These are phyloP conservation scores for Leersia perrieri DNA, from an alignment of 176 grass and related monocot species.

Conservation along the genomic window DNA sequence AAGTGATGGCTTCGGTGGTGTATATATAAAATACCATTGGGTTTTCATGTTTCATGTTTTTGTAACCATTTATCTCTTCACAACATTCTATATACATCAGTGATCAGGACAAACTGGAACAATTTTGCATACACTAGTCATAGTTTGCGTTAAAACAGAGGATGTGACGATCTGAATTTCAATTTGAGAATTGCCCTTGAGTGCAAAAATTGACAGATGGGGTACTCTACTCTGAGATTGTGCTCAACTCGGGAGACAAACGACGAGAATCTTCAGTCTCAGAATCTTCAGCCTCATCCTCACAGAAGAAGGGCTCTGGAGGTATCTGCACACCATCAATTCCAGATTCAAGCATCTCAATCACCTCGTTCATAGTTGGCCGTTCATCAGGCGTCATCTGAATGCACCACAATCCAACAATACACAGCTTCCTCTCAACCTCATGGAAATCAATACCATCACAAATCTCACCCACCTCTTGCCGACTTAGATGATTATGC, in stretches of 20 bases:
- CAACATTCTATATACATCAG: no score
- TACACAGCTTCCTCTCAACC: slow-evolving; percentile 44
- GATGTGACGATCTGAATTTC: no score
- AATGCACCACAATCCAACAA: slow-evolving; percentile 50
- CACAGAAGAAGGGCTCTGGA: slow-evolving; percentile 36
- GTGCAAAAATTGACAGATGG: no score
- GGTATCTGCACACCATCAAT: slow-evolving; percentile 20
- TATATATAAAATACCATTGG: no score
- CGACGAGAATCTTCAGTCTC: neutral
- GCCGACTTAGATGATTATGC: neutral
- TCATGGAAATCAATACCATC: slow-evolving; percentile 19
- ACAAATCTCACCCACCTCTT: neutral
- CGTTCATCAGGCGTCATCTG: slow-evolving; percentile 33
- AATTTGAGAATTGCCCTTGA: no score
- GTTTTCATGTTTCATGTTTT: no score
- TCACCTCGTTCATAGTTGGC: slow-evolving; percentile 31
- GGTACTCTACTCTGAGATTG: slow-evolving; percentile 17
- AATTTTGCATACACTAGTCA: no score
- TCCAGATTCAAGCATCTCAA: slow-evolving; percentile 45
- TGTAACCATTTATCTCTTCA: no score
- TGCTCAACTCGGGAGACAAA: neutral
- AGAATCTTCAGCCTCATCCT: neutral
- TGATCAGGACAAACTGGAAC: no score
- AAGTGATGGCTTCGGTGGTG: no score
- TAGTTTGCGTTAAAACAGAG: no score